Evolutionary conservation across 768 basidiomycete species (phyloP).

Genomic region (Gloeophyllum trabeum): DNA sequence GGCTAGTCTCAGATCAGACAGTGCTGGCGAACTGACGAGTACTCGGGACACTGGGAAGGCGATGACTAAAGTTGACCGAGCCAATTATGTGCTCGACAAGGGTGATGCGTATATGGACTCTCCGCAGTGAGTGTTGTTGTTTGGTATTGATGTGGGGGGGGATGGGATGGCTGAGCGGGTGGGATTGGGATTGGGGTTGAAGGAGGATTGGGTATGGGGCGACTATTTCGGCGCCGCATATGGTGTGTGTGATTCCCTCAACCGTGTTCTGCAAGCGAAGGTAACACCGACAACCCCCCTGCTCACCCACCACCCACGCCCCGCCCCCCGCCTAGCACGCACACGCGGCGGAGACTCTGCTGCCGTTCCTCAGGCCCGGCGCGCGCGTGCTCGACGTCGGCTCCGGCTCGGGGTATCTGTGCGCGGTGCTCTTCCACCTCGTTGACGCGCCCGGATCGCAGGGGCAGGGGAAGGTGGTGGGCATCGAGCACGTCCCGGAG

Average conservation of each 20-base stretch:
- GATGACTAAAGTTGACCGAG: slow-evolving; percentile 35
- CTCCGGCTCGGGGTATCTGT: slow-evolving; percentile 14
- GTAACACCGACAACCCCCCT: neutral
- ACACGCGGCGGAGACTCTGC: slow-evolving; percentile 69
- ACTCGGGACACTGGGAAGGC: slow-evolving; percentile 18
- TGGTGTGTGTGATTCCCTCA: slow-evolving; percentile 42
- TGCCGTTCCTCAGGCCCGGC: slow-evolving; percentile 60
- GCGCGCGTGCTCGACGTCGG: slow-evolving; percentile 82
- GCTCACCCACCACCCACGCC: neutral
- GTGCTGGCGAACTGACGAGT: neutral
- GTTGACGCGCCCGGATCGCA: slow-evolving; percentile 9
- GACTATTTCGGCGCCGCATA: slow-evolving; percentile 95
- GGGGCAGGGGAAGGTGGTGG: slow-evolving; percentile 55
- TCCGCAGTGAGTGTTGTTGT: neutral
- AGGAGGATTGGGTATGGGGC: slow-evolving; percentile 63
- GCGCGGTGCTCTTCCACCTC: neutral
- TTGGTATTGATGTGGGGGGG: too few relatives aligned
- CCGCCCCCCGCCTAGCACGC: too few relatives aligned
- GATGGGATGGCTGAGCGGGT: neutral
- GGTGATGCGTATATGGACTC: slow-evolving; percentile 35
- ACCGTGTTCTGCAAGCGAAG: neutral
- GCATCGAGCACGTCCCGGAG: slow-evolving; percentile 84
- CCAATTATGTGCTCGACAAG: slow-evolving; percentile 28
- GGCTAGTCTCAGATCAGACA: slow-evolving; percentile 9
- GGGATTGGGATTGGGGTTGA: neutral